Percentiles rank a stretch among this genome's conserved stretches.
Conservation (phyloP, 805 yeast genomes). For the Barnettozyma botsteinii region DNA sequence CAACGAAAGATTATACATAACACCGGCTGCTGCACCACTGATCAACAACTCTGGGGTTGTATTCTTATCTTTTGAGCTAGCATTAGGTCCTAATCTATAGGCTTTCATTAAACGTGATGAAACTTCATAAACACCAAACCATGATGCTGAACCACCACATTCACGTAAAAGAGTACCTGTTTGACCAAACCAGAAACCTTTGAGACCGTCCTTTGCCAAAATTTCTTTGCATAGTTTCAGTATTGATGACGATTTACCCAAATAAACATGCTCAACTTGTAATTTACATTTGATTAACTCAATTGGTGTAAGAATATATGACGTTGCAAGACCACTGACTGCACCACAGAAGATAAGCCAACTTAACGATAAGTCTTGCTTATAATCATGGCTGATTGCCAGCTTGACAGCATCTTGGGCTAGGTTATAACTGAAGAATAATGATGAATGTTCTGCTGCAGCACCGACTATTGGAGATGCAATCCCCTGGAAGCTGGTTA, state of each 20-base stretch:
- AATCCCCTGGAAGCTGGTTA: slow-evolving; percentile 40
- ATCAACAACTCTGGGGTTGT: slow-evolving; percentile 50
- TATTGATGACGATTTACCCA: slow-evolving; percentile 26
- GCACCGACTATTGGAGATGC: slow-evolving; percentile 85
- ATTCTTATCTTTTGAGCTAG: slow-evolving; percentile 20
- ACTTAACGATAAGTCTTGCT: slow-evolving; percentile 31
- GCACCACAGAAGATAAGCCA: slow-evolving; percentile 67
- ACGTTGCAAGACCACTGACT: slow-evolving; percentile 73
- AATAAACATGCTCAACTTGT: slow-evolving; percentile 54
- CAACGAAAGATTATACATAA: slow-evolving; percentile 69
- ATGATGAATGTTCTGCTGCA: slow-evolving; percentile 77
- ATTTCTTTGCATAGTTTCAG: slow-evolving; percentile 37
- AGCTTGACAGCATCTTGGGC: slow-evolving; percentile 35
- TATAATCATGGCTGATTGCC: slow-evolving; percentile 11
- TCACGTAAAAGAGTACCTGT: slow-evolving; percentile 77
- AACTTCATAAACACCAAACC: slow-evolving; percentile 88
- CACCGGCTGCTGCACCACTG: slow-evolving; percentile 86
- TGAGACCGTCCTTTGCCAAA: slow-evolving; percentile 46
- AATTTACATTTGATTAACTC: slow-evolving; percentile 84
- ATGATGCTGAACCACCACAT: slow-evolving; percentile 83
- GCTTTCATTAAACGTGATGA: slow-evolving; percentile 34
- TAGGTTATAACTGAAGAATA: slow-evolving; percentile 61
- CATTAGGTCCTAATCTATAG: slow-evolving; percentile 25
- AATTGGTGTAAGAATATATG: slow-evolving; percentile 84
- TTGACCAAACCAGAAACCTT: slow-evolving; percentile 86